These are phyloP conservation scores for Alnus rubra DNA, from an alignment of 306 rosid species.

Conservation along the genomic window DNA sequence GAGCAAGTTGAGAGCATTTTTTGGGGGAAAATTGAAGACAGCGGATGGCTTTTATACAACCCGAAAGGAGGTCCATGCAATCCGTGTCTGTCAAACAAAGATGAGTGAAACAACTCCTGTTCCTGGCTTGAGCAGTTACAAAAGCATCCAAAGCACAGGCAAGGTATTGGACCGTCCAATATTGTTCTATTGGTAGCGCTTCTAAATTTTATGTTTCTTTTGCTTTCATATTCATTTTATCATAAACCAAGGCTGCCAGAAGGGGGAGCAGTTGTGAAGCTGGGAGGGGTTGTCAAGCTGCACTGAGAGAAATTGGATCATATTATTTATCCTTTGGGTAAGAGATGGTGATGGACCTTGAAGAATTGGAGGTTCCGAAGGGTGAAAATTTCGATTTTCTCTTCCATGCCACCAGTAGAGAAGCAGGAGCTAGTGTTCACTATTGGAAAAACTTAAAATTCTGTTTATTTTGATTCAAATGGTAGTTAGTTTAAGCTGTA, in stretches of 20 bases:
- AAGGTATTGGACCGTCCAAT: slow-evolving; percentile 39
- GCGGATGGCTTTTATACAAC: slow-evolving; percentile 45
- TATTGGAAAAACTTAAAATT: slow-evolving; percentile 32
- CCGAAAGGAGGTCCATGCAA: slow-evolving; percentile 42
- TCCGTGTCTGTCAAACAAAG: slow-evolving; percentile 29
- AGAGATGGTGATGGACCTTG: slow-evolving; percentile 34
- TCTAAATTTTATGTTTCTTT: slow-evolving; percentile 46
- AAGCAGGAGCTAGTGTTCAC: slow-evolving; percentile 38
- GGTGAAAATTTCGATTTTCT: slow-evolving; percentile 41
- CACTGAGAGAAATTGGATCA: slow-evolving; percentile 29
- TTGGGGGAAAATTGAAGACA: slow-evolving; percentile 17
- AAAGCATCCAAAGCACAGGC: slow-evolving; percentile 30
- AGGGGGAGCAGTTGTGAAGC: slow-evolving; percentile 24
- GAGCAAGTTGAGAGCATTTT: slow-evolving; percentile 26
- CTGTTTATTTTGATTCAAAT: slow-evolving; percentile 55
- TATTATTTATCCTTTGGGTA: slow-evolving; percentile 30
- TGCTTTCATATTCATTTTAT: slow-evolving; percentile 56
- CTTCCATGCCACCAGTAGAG: slow-evolving; percentile 41
- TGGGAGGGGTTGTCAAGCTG: slow-evolving; percentile 37
- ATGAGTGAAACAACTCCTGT: slow-evolving; percentile 29
- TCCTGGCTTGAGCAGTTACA: slow-evolving; percentile 32
- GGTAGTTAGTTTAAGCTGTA: slow-evolving; percentile 61
- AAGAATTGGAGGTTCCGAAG: slow-evolving; percentile 25
- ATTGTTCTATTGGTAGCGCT: slow-evolving; percentile 52
- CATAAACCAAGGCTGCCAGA: slow-evolving; percentile 45